Percentiles rank a stretch among this genome's conserved stretches.
Conservation (phyloP, 2,329 filamentous ascomycete species). For the Fusarium sp. region DNA sequence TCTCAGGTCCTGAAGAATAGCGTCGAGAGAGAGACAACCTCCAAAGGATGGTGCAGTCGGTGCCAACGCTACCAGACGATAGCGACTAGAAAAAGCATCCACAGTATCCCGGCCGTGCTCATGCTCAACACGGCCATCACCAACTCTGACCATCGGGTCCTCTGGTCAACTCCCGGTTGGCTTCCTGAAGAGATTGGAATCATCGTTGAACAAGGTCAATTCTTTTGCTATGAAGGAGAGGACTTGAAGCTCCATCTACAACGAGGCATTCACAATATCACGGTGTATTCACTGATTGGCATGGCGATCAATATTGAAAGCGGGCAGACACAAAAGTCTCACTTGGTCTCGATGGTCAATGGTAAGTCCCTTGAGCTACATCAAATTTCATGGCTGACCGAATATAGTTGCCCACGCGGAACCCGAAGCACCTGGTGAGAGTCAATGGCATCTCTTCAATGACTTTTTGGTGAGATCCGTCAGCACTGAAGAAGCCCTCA, state of each 20-base stretch:
- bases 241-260: slow-evolving; percentile 85
- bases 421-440: slow-evolving; percentile 66
- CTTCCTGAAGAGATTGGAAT: slow-evolving; percentile 94
- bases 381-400: slow-evolving; percentile 36
- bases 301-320: slow-evolving; percentile 91
- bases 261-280: slow-evolving; percentile 81
- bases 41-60: slow-evolving; percentile 91
- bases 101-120: slow-evolving; percentile 84
- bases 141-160: slow-evolving; percentile 76
- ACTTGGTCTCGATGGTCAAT: slow-evolving; percentile 92
- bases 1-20: slow-evolving; percentile 93
- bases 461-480: slow-evolving; percentile 92
- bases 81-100: slow-evolving; percentile 84
- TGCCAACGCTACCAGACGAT: slow-evolving; percentile 93
- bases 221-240: slow-evolving; percentile 94
- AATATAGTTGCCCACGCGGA: slow-evolving; percentile 72
- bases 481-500: slow-evolving; percentile 82
- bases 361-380: slow-evolving; percentile 55
- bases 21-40: slow-evolving; percentile 88
- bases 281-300: slow-evolving; percentile 91
- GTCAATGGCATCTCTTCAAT: slow-evolving; percentile 96
- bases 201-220: slow-evolving; percentile 88
- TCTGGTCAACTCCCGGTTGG: slow-evolving; percentile 93
- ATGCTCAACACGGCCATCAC: slow-evolving; percentile 86
- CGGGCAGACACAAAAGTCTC: slow-evolving; percentile 85